These are phyloP conservation scores for Crithidia mellificae DNA, from an alignment of 208 protist species.

Conservation along the genomic window DNA sequence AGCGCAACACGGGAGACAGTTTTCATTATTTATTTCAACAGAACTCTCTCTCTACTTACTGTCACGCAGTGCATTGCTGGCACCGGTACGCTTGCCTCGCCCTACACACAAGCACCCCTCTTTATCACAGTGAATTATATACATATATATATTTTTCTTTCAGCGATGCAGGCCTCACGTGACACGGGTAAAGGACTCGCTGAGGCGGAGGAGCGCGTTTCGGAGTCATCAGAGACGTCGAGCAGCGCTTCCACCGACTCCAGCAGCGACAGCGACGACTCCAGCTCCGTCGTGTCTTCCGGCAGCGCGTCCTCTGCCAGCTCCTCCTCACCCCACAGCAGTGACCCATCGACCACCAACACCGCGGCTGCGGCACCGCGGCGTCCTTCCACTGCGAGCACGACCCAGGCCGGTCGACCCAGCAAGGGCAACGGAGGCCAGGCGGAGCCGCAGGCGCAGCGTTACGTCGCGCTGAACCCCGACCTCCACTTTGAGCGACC, in stretches of 20 bases:
- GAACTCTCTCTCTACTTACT: too few species aligned
- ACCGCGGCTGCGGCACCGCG: not conserved
- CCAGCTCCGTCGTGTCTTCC: slow-evolving; percentile 19
- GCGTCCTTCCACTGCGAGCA: not conserved
- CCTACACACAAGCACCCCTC: too few species aligned
- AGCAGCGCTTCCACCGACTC: slow-evolving; percentile 30
- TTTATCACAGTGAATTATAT: too few species aligned
- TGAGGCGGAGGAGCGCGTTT: not conserved
- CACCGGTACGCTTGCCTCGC: too few species aligned
- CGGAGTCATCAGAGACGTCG: not conserved
- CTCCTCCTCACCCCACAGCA: slow-evolving; percentile 1
- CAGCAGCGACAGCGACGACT: slow-evolving; percentile 30
- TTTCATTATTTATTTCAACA: too few species aligned
- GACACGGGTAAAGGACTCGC: not conserved
- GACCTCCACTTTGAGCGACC: slow-evolving; percentile 61
- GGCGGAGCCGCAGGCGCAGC: slow-evolving; percentile 5
- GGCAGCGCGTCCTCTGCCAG: slow-evolving; percentile 25
- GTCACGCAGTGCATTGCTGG: too few species aligned
- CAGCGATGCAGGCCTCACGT: too few species aligned
- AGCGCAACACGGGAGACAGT: too few species aligned
- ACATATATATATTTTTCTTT: too few species aligned
- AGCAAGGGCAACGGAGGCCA: not conserved
- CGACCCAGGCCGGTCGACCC: not conserved
- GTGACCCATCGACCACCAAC: not conserved
- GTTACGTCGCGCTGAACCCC: slow-evolving; percentile 58